Base-by-base conservation (phyloP, 2,329 filamentous ascomycete species). In the Aspergillus sp. region DNA sequence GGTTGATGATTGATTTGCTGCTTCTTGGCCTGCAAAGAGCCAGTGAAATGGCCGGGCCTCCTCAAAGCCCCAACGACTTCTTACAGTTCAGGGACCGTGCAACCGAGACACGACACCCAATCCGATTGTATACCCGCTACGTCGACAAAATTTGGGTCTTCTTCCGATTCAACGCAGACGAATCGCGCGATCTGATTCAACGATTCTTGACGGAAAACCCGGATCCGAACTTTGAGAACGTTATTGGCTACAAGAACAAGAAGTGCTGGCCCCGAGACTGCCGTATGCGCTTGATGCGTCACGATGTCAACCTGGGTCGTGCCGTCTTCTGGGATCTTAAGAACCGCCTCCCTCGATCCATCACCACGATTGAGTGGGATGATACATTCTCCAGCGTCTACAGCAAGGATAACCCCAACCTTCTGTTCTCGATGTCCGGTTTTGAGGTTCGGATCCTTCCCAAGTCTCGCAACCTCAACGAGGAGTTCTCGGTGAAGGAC, bases 121-220 rank as follows among this genome's bases (percentile, higher is more conserved):
- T 99, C 63, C 89, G 96, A 65, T 81, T 99, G n/a, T 99, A 99
- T 78, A 96, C 92, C 11, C 85, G 95, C 69, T 99, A 99, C 73
- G 93, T 99, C 63, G 95, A 99, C 80, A 95, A 91, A 74, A 96
- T 99, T 55, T 99, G 95, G 93, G 91, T 99, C 5, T 96, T 98
- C 80, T 86, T 97, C 72, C 85, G 95, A 52, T 99, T 99, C 74
- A 89, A 85, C 3, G 93, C 93, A 0, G 95, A 99, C 45, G 95
- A 99, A 70, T 96, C 93, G 3, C 84, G 95, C 60, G 95, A 99
- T 68, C 81, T 99, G 47, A 99, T 99, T 58, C 95, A 99, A 74
- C 89, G 95, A 9, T 99, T 98, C 82, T 81, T 99, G 65, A 99
- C 96, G 0, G 96, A 99, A 72, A 93, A 99, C 70, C 95, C 95